phyloP scores from a whole-genome alignment of 805 yeast species.

The Barnettozyma vustinii region DNA sequence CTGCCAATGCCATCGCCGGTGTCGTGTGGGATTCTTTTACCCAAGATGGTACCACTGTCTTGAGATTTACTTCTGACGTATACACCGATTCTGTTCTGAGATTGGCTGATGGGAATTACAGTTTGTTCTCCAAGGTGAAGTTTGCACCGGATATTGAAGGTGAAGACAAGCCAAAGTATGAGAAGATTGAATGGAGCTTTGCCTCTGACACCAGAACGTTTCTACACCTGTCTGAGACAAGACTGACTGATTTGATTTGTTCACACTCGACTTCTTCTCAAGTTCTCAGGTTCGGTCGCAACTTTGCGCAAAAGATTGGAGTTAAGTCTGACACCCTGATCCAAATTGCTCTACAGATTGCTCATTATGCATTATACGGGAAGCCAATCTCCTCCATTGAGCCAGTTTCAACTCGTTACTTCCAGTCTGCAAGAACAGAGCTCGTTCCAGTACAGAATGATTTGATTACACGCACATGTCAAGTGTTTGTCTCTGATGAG shows the following conservation, averaged over 20 bases:
- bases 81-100: slow-evolving; percentile 86
- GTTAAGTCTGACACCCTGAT: slow-evolving; percentile 86
- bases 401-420: slow-evolving; percentile 76
- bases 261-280: slow-evolving; percentile 74
- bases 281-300: slow-evolving; percentile 73
- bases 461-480: slow-evolving; percentile 45
- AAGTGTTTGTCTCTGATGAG: slow-evolving; percentile 55
- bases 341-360: slow-evolving; percentile 85
- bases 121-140: slow-evolving; percentile 34
- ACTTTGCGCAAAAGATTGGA: slow-evolving; percentile 71
- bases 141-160: slow-evolving; percentile 9
- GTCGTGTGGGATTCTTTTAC: slow-evolving; percentile 89
- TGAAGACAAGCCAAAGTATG: slow-evolving; percentile 14
- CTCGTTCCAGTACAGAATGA: slow-evolving; percentile 62
- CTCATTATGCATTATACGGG: slow-evolving; percentile 88
- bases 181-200: slow-evolving; percentile 33
- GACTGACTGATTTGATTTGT: slow-evolving; percentile 77
- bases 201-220: slow-evolving; percentile 33
- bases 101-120: slow-evolving; percentile 64
- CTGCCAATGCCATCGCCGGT: slow-evolving; percentile 83
- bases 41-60: slow-evolving; percentile 88
- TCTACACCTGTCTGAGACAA: slow-evolving; percentile 81
- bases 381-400: slow-evolving; percentile 85
- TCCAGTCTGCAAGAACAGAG: slow-evolving; percentile 65
- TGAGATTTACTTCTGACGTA: slow-evolving; percentile 82